Conservation (phyloP, 768 basidiomycete genomes). For the Epithele typhae region DNA sequence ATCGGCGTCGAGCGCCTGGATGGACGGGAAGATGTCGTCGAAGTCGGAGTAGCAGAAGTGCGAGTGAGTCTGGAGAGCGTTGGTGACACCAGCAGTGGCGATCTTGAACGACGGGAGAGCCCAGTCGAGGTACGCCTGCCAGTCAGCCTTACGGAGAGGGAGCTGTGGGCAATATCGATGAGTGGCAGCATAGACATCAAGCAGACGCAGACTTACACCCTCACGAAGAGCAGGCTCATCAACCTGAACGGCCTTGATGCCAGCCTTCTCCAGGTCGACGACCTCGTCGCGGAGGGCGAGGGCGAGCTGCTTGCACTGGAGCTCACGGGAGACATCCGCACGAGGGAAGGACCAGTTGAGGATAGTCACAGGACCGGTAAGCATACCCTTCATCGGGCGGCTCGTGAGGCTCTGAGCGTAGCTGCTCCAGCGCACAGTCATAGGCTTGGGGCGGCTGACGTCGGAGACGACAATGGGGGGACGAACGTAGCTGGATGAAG, state of each 20-base stretch:
- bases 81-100: conserved; percentile 90
- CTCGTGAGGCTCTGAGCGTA: conserved; percentile 94
- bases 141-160: conserved; percentile 93
- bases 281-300: conserved; percentile 98
- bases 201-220: conserved; percentile 55
- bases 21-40: conserved; percentile 96
- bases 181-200: background rate
- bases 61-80: conserved; percentile 94
- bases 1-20: conserved; percentile 95
- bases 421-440: conserved; percentile 95
- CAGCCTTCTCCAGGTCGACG: conserved; percentile 92
- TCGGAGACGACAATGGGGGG: conserved; percentile 99
- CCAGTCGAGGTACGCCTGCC: conserved; percentile 96
- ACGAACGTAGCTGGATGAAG: conserved; percentile 73
- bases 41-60: conserved; percentile 99
- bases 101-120: conserved; percentile 99
- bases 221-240: conserved; percentile 99
- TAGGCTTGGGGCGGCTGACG: conserved; percentile 86
- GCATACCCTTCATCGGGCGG: conserved; percentile 99
- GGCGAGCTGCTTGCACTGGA: conserved; percentile 98
- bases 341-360: conserved; percentile 99
- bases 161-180: no score
- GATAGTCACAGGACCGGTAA: conserved; percentile 97
- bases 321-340: conserved; percentile 91
- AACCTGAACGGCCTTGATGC: conserved; percentile 97